phyloP scores from a whole-genome alignment of 2,329 filamentous ascomycete genomes.

The Biscogniauxia sp. region DNA sequence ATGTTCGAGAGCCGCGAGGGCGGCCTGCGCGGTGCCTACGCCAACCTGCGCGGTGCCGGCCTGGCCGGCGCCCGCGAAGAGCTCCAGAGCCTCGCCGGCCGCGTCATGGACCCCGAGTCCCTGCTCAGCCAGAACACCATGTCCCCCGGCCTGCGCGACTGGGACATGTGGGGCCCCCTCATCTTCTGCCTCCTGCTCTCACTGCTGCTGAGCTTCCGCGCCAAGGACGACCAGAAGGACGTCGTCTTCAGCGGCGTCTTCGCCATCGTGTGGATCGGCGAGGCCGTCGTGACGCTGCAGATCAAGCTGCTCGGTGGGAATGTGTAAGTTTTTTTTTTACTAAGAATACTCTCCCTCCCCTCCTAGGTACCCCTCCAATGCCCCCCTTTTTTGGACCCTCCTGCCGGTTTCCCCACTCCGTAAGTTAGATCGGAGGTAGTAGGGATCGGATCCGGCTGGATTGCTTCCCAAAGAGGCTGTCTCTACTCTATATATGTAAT shows the following conservation, averaged over 20 bases:
- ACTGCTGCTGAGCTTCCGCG: slow-evolving; percentile 81
- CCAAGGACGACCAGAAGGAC: slow-evolving; percentile 76
- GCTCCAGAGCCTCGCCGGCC: slow-evolving; percentile 57
- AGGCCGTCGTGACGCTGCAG: slow-evolving; percentile 95
- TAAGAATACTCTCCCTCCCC: neutral
- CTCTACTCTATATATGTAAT: no score
- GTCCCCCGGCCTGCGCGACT: slow-evolving; percentile 88
- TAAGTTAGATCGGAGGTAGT: neutral
- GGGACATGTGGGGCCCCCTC: slow-evolving; percentile 97
- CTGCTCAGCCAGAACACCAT: slow-evolving; percentile 65
- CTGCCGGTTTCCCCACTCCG: neutral
- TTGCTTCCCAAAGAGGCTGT: neutral
- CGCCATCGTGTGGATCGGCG: slow-evolving; percentile 93
- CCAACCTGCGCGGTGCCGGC: slow-evolving; percentile 57
- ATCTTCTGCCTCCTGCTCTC: slow-evolving; percentile 90
- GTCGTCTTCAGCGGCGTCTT: slow-evolving; percentile 95
- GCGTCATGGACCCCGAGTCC: slow-evolving; percentile 62
- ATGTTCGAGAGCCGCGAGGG: slow-evolving; percentile 55
- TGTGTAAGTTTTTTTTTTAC: slow-evolving; percentile 66
- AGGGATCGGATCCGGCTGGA: neutral
- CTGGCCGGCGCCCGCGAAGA: slow-evolving; percentile 60
- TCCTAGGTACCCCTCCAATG: neutral
- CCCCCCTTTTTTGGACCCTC: slow-evolving; percentile 1
- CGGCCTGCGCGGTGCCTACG: slow-evolving; percentile 59
- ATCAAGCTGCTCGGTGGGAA: slow-evolving; percentile 95